These are phyloP conservation scores for Termitomyces sp. DNA, from an alignment of 768 basidiomycete genomes.

Conservation along the genomic window DNA sequence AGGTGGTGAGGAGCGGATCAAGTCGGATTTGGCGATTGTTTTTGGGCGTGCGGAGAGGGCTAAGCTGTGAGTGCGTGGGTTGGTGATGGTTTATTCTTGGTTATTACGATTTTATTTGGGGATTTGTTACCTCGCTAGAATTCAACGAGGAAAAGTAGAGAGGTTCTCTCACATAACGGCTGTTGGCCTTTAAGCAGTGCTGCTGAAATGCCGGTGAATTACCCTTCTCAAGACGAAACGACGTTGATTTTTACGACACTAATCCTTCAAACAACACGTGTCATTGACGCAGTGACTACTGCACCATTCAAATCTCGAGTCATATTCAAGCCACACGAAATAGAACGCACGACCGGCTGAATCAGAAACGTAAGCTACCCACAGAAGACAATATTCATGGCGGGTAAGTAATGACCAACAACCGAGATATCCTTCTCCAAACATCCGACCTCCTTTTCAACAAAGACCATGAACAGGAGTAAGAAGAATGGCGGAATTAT, in stretches of 20 bases:
- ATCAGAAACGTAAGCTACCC: not conserved
- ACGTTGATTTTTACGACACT: not conserved
- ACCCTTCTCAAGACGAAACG: not conserved
- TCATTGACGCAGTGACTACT: too few species aligned
- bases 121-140: not conserved
- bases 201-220: not conserved
- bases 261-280: not conserved
- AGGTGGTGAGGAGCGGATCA: slow-evolving; percentile 17
- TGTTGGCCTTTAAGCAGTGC: too few species aligned
- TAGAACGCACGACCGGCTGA: not conserved
- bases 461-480: not conserved
- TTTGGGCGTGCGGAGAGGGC: slow-evolving; percentile 23
- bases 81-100: not conserved
- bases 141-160: too few species aligned
- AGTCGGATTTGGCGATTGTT: slow-evolving; percentile 26
- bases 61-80: slow-evolving; percentile 13
- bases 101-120: not conserved
- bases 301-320: too few species aligned
- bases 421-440: not conserved
- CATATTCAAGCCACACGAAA: too few species aligned
- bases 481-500: not conserved
- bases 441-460: not conserved
- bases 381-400: not conserved
- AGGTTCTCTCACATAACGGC: not conserved
- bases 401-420: not conserved